phyloP scores from a whole-genome alignment of 1,139 yeast species.

The Debaryomyces subglobosus region DNA sequence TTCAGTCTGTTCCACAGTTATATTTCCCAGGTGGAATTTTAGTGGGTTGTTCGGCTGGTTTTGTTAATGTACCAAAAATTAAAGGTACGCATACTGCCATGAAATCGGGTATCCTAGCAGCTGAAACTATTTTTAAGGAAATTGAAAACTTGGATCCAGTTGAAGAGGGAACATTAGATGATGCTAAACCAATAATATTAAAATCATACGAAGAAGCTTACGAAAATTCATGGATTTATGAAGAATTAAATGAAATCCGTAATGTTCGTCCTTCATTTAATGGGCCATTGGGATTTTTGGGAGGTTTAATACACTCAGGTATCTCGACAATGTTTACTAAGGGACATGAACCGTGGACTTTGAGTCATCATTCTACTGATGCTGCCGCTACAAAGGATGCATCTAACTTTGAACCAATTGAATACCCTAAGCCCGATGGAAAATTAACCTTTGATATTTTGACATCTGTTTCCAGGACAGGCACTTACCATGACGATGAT shows the following conservation, averaged over 20 bases:
- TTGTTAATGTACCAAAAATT: constrained; percentile 93
- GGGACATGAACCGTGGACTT: constrained; percentile 89
- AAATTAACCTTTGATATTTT: constrained; percentile 84
- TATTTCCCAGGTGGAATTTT: constrained; percentile 94
- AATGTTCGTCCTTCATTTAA: constrained; percentile 91
- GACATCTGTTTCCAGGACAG: constrained; percentile 93
- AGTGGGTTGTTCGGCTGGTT: constrained; percentile 95
- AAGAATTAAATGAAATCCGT: constrained; percentile 81
- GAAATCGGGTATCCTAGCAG: constrained; percentile 93
- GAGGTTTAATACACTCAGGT: constrained; percentile 86
- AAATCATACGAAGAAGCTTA: constrained; percentile 63
- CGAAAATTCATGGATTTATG: constrained; percentile 79
- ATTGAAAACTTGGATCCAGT: constrained; percentile 52
- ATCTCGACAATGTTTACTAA: constrained; percentile 74
- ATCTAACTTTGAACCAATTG: constrained; percentile 63
- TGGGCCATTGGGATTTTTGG: constrained; percentile 66
- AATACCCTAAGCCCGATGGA: constrained; percentile 94
- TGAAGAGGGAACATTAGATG: constrained; percentile 51
- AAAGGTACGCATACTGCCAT: constrained; percentile 99
- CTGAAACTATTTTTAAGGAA: constrained; percentile 73
- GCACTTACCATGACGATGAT: constrained; percentile 93
- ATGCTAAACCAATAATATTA: constrained; percentile 50
- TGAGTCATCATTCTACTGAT: constrained; percentile 71
- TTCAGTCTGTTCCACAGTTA: constrained; percentile 85
- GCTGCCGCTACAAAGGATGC: constrained; percentile 74